Conservation (phyloP, 2,329 filamentous ascomycete species). For the Celoporthe dispersa region DNA sequence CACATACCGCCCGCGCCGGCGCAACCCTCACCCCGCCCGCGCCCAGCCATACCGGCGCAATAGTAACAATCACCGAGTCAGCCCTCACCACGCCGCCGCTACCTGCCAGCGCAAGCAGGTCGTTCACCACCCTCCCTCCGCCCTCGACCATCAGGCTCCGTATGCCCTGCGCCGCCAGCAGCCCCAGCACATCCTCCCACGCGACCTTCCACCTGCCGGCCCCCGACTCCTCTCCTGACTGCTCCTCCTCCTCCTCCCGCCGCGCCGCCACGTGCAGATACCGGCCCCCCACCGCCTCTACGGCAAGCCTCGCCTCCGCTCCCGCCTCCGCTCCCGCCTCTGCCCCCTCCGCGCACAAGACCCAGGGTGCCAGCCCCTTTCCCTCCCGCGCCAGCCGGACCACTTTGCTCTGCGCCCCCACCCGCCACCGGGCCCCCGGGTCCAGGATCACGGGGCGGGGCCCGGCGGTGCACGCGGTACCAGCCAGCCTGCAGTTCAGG, state of each 20-base stretch:
- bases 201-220: conserved; percentile 51
- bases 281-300: conserved; percentile 57
- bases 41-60: conserved; percentile 91
- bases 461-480: no score
- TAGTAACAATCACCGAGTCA: conserved; percentile 81
- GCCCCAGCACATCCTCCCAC: conserved; percentile 68
- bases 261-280: conserved; percentile 50
- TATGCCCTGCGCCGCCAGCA: conserved; percentile 64
- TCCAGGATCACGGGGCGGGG: conserved; percentile 82
- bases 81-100: conserved; percentile 56
- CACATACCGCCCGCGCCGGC: conserved; percentile 59
- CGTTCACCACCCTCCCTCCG: conserved; percentile 80
- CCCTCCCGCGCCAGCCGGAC: conserved; percentile 66
- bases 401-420: conserved; percentile 64
- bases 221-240: conserved; percentile 34
- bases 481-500: conserved; percentile 76
- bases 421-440: conserved; percentile 74
- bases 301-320: conserved; percentile 44
- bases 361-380: conserved; percentile 73
- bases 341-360: conserved; percentile 60
- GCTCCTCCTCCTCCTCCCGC: conserved; percentile 40
- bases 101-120: conserved; percentile 64
- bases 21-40: conserved; percentile 79
- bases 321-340: conserved; percentile 48
- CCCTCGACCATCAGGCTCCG: conserved; percentile 91